phyloP scores from a whole-genome alignment of 2,329 filamentous ascomycete genomes.

The Dactylonectria estremocensis region DNA sequence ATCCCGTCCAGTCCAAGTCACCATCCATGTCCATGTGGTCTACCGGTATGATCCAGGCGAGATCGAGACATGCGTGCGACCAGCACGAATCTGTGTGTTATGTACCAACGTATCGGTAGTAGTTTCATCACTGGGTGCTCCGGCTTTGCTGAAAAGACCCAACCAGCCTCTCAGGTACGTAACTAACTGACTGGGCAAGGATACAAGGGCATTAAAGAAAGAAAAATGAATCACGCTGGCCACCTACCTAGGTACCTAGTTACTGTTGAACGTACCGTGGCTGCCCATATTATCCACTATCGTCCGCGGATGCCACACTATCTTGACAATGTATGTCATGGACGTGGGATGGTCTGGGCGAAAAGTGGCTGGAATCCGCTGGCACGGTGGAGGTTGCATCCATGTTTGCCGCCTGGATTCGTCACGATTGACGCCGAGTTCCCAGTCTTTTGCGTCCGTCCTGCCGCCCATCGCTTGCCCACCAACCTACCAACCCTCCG shows the following conservation, averaged over 20 bases:
- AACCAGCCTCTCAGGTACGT: neutral
- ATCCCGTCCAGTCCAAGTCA: constrained; percentile 21
- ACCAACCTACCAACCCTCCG: constrained; percentile 17
- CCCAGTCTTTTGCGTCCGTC: constrained; percentile 27
- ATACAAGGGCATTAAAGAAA: constrained; percentile 7
- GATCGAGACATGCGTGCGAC: constrained; percentile 43
- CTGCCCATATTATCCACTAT: constrained; percentile 20
- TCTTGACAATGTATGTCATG: constrained; percentile 15
- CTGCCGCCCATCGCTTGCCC: constrained; percentile 32
- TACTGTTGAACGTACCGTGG: neutral
- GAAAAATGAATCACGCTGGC: constrained; percentile 6
- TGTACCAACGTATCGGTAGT: too few species aligned
- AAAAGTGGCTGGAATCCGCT: constrained; percentile 39
- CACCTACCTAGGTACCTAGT: neutral
- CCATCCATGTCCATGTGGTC: constrained; percentile 36
- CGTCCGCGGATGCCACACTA: constrained; percentile 11
- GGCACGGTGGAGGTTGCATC: constrained; percentile 35
- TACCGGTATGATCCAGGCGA: constrained; percentile 44
- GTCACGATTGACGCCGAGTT: constrained; percentile 42
- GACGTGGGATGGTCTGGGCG: constrained; percentile 19
- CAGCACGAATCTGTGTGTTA: constrained; percentile 39
- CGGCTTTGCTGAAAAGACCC: constrained; percentile 18
- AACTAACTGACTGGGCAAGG: constrained; percentile 12
- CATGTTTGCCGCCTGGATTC: constrained; percentile 35
- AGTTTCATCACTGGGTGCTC: constrained; percentile 33